Percentiles rank a stretch among this genome's conserved stretches.
Conservation (phyloP, 2,329 filamentous ascomycete genomes). For the Sclerotinia spermophila region DNA sequence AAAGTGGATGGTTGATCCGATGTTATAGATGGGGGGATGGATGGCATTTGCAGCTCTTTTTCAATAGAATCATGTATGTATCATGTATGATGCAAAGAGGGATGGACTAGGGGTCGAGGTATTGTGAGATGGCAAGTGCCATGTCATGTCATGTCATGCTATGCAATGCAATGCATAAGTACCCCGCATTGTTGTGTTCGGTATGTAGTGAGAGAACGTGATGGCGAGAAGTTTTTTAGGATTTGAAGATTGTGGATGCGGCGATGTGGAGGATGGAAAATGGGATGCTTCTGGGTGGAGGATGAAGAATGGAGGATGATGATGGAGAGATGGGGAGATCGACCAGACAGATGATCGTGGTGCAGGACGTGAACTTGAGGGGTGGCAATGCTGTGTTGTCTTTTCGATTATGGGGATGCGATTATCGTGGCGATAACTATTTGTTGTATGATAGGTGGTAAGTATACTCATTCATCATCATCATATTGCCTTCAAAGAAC, state of each 20-base stretch:
- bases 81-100: background rate
- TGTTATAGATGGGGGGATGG: background rate
- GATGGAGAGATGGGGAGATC: background rate
- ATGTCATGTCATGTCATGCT: background rate
- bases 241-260: background rate
- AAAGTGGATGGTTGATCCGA: background rate
- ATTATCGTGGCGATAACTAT: background rate
- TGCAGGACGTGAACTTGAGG: background rate
- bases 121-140: background rate
- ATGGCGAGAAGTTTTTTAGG: background rate
- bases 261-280: no score
- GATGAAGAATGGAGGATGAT: background rate
- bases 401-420: background rate
- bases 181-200: slow-evolving; percentile 8
- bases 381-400: background rate
- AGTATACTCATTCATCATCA: background rate
- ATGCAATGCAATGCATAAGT: background rate
- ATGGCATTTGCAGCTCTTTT: background rate
- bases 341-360: background rate
- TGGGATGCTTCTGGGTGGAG: background rate
- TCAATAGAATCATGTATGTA: slow-evolving; percentile 1
- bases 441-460: background rate
- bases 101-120: background rate
- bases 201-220: background rate
- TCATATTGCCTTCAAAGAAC: background rate